Base-by-base conservation (phyloP, 2,329 filamentous ascomycete genomes). In the Trichophyton rubrum region DNA sequence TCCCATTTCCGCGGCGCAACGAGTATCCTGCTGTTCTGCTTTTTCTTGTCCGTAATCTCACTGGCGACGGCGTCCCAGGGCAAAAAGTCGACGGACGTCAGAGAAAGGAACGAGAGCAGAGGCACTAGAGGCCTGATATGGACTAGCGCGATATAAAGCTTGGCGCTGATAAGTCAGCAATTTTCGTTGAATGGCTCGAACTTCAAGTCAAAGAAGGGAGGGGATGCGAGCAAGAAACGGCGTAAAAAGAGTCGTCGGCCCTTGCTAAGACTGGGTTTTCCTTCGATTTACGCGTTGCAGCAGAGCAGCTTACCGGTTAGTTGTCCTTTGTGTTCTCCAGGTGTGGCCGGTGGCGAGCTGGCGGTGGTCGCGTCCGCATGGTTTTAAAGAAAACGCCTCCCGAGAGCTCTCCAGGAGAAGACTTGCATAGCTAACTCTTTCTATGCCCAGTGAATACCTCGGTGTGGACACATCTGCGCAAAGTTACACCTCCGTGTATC, bases 1-100 rank as follows among this genome's bases (percentile, higher is more conserved):
- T 73, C 82, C 82, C 84, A 85, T 85, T 47, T 47, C 43, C 17
- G 43, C 43, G 17, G 24, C 17, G 20, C 40, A 24, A 24, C 17
- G 43, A 47, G 20, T 47, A 22, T 47, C 43, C 20, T 20, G 15
- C 43, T 47, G 43, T 47, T 47, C n/a, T 47, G 43, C 17, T 43
- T 43, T 17, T 22, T 47, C 43, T 13, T 22, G 43, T 20, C 17
- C 17, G 43, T 47, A 20, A 47, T 47, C 17, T n/a, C n/a, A 47
- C 17, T 20, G 7, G 43, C 43, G 43, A 20, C 17, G 6, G 41
- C 41, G n/a, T 20, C 8, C 5, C 41, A 51, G 22, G 49, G 27
- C 13, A 30, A 22, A 53, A 53, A 53, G 22, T 30, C 22, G 49
- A 53, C 58, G 41, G 47, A 38, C 9, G 30, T 51, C 40, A 9